Base-by-base conservation (phyloP, 768 basidiomycete genomes). In the Mycena indigotica region DNA sequence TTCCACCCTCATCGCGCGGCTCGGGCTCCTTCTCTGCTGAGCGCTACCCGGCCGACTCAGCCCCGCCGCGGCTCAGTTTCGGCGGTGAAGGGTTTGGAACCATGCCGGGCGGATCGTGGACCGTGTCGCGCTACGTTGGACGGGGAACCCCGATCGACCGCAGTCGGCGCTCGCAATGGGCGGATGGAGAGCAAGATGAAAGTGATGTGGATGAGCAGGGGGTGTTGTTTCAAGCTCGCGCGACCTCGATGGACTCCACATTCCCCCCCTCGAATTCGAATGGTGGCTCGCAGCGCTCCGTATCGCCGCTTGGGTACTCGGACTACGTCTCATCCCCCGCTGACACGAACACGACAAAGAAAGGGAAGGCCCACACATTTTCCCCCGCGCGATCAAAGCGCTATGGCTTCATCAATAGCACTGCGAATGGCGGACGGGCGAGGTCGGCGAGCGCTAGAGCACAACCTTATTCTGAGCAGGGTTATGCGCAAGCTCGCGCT, bases 101-200 rank as follows among this genome's bases (percentile, higher is more conserved):
- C 4, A 60, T 69, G 1, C 64, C 72, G 0, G 67, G 73, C 8
- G 76, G 77, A 4, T 77, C 81, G 1, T 80, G 78, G 77, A 79
- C 79, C 0, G 66, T 77, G 17, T 66, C 75, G 35, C 71, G 70
- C 46, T 80, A 80, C 58, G 74, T 80, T 5, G 80, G 78, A 12
- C 71, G 79, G 21, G 80, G 80, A 1, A 83, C 81, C 1, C 81
- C 80, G 1, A 73, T 81, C 17, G 80, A 81, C 60, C 73, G 68
- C 16, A 73, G 66, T 30, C 69, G 80, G 51, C 66, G 75, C 24
- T 69, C 73, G 23, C 76, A 81, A 64, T 83, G 80, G 81, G 76
- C 74, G 25, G 78, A 72, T 1, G 69, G 69, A 23, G 62, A 35
- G 32, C 10, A 8, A 8, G 32, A 35, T 35, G n/a, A n/a, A n/a